Percentiles rank a stretch among this genome's conserved stretches.
Conservation (phyloP, 139 green algal genomes). For the Coelastrella sp. region DNA sequence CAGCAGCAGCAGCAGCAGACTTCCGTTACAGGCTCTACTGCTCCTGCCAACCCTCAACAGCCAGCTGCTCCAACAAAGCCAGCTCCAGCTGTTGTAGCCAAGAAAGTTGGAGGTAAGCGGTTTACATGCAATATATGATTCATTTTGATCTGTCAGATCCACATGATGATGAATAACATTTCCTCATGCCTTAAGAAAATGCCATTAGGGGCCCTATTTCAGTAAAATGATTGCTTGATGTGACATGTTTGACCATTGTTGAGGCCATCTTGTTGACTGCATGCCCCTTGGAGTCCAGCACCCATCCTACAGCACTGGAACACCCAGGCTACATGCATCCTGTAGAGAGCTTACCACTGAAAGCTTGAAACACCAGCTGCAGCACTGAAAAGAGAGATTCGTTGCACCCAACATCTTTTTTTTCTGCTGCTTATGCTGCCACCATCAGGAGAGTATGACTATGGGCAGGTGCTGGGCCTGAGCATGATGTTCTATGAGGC, state of each 20-base stretch:
- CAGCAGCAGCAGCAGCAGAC: slow-evolving; percentile 5
- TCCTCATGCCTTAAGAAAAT: too few relatives aligned
- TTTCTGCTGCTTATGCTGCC: not conserved
- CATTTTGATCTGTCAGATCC: not conserved
- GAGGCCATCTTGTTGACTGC: too few relatives aligned
- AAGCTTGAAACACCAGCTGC: not conserved
- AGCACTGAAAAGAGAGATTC: not conserved
- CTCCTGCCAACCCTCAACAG: not conserved
- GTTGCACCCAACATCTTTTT: not conserved
- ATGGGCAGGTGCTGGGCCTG: slow-evolving; percentile 44
- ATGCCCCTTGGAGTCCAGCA: too few relatives aligned
- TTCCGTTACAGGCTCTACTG: not conserved
- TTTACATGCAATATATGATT: not conserved
- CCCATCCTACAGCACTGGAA: too few relatives aligned
- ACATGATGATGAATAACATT: not conserved
- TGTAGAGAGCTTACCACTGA: not conserved
- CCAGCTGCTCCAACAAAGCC: not conserved
- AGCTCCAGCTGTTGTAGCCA: not conserved
- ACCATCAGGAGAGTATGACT: slow-evolving; percentile 36
- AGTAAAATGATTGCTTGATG: too few relatives aligned
- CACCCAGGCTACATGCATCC: too few relatives aligned
- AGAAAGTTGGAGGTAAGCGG: not conserved
- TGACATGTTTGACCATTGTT: too few relatives aligned
- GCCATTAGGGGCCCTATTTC: too few relatives aligned
- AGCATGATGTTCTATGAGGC: slow-evolving; percentile 70